Conservation (phyloP, 352 stramenopile species). For the Pythium phragmitis region DNA sequence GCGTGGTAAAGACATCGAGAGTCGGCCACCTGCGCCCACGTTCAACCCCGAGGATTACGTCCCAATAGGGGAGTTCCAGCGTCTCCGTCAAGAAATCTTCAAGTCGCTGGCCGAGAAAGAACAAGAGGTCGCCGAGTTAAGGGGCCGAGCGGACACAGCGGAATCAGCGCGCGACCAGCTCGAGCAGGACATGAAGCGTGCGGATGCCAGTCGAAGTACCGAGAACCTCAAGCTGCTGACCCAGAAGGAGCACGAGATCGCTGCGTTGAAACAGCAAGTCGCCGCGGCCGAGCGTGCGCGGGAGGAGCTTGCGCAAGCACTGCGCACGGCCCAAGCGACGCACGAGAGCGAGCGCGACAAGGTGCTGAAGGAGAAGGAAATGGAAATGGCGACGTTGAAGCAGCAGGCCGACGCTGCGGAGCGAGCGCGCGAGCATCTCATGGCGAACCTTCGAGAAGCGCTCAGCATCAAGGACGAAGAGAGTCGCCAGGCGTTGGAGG, state of each 20-base stretch:
- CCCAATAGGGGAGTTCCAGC: conserved; percentile 47
- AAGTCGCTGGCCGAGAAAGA: conserved; percentile 28
- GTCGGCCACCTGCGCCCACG: conserved; percentile 30
- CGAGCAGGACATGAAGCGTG: background rate
- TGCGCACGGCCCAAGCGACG: background rate
- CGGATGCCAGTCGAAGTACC: background rate
- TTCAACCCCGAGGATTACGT: conserved; percentile 77
- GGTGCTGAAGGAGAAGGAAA: background rate
- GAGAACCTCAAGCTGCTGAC: conserved; percentile 38
- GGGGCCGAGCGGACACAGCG: background rate
- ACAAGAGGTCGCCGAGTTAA: background rate
- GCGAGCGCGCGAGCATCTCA: background rate
- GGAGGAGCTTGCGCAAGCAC: background rate
- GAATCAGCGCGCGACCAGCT: background rate
- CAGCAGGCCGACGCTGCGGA: background rate
- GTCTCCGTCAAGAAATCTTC: conserved; percentile 46
- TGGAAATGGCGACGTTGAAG: background rate
- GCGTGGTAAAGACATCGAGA: conserved; percentile 22
- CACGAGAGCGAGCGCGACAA: background rate
- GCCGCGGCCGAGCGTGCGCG: background rate
- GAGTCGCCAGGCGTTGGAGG: background rate
- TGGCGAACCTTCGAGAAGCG: background rate
- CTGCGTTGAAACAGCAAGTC: background rate
- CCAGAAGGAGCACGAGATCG: conserved; percentile 2
- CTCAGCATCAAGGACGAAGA: conserved; percentile 1